phyloP scores from a whole-genome alignment of 2,329 filamentous ascomycete species.

The Xylaria sp. region DNA sequence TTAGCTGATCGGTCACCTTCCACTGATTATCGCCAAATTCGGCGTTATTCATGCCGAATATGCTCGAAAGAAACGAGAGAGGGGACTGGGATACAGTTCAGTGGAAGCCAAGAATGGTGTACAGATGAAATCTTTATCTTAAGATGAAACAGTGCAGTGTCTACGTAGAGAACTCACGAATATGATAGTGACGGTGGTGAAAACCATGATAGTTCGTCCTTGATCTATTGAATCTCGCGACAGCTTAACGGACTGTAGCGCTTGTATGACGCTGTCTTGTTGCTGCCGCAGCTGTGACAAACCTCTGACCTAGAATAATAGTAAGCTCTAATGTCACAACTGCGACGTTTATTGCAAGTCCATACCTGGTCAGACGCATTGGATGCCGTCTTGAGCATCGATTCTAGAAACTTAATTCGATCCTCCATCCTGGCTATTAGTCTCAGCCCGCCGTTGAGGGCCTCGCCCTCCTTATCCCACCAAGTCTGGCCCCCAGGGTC shows the following conservation, averaged over 20 bases:
- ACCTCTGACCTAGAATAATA: constrained; percentile 40
- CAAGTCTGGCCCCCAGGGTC: too few species aligned
- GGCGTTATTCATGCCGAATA: constrained; percentile 55
- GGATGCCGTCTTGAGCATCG: constrained; percentile 17
- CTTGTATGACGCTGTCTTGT: constrained; percentile 51
- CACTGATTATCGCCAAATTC: constrained; percentile 36
- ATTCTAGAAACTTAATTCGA: constrained; percentile 20
- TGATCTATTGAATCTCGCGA: constrained; percentile 50
- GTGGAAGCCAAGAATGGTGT: not conserved
- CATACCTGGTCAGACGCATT: constrained; percentile 8
- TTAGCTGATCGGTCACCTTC: constrained; percentile 21
- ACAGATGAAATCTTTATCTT: not conserved
- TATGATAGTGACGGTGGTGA: constrained; percentile 52
- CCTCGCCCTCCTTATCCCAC: not conserved
- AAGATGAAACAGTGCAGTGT: not conserved
- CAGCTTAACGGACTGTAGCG: constrained; percentile 46
- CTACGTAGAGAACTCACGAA: constrained; percentile 44
- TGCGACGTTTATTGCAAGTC: not conserved
- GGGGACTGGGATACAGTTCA: constrained; percentile 46
- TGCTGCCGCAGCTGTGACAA: constrained; percentile 51
- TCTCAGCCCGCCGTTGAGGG: not conserved
- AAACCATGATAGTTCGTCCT: constrained; percentile 50
- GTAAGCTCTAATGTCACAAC: not conserved
- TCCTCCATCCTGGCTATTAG: constrained; percentile 26
- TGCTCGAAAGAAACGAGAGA: constrained; percentile 52